phyloP scores from a whole-genome alignment of 495 filamentous ascomycete genomes.

The Elaphomyces granulatus region DNA sequence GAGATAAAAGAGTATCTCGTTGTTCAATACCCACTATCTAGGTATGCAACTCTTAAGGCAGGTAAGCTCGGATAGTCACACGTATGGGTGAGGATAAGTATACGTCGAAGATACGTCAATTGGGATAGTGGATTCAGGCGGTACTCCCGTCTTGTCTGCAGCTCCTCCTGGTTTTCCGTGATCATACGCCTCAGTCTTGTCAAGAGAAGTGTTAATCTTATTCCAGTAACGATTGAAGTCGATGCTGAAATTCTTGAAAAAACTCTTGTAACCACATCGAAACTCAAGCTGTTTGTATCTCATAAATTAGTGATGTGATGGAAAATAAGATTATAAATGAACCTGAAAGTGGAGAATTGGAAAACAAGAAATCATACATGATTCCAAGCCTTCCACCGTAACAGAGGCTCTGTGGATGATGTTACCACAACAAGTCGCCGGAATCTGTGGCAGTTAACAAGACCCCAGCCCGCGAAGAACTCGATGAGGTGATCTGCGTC shows the following conservation, averaged over 20 bases:
- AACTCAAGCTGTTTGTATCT: conserved; percentile 7
- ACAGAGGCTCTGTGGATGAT: conserved; percentile 3
- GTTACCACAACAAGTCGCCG: conserved; percentile 19
- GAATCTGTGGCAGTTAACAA: conserved; percentile 20
- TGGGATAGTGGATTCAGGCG: too few relatives aligned
- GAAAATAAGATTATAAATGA: neutral
- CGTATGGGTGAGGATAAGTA: too few relatives aligned
- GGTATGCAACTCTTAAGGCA: too few relatives aligned
- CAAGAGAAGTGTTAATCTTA: too few relatives aligned
- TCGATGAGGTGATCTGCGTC: conserved; percentile 28
- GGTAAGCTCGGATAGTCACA: too few relatives aligned
- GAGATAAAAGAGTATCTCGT: too few relatives aligned
- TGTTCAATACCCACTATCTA: too few relatives aligned
- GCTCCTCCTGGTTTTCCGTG: too few relatives aligned
- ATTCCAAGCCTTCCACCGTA: conserved; percentile 18
- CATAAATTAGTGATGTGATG: neutral
- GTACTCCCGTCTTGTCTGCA: too few relatives aligned
- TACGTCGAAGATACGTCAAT: too few relatives aligned
- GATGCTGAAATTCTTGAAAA: conserved; percentile 9
- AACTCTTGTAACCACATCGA: conserved; percentile 5
- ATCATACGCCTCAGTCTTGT: too few relatives aligned
- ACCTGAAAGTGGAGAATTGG: neutral
- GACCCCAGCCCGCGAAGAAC: conserved; percentile 31
- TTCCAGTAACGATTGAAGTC: conserved; percentile 9
- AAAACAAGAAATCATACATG: conserved; percentile 11